phyloP scores from a whole-genome alignment of 805 yeast genomes.

The Metschnikowia hibisci region DNA sequence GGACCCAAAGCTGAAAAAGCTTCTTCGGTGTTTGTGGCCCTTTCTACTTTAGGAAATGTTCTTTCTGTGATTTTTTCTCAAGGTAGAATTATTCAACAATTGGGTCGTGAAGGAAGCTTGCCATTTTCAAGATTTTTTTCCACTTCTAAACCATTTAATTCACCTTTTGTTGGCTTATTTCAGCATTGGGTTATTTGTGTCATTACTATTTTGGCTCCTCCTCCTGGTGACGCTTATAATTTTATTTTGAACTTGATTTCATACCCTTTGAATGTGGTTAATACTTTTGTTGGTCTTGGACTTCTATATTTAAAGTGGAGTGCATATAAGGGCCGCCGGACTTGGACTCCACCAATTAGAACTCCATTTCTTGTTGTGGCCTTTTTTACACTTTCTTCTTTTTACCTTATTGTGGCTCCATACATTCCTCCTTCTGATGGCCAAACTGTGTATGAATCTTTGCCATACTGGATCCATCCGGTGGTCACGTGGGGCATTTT shows the following conservation, averaged over 20 bases:
- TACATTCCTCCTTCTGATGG: constrained; percentile 69
- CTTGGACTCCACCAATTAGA: constrained; percentile 70
- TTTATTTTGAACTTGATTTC: constrained; percentile 76
- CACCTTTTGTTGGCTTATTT: constrained; percentile 70
- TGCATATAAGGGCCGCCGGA: constrained; percentile 43
- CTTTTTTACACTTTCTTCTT: constrained; percentile 62
- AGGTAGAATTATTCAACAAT: constrained; percentile 74
- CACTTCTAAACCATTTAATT: constrained; percentile 62
- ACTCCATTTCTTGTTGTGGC: constrained; percentile 60
- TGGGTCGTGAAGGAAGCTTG: constrained; percentile 77
- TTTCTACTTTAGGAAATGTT: constrained; percentile 79
- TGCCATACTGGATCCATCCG: constrained; percentile 78
- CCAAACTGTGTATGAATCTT: constrained; percentile 60
- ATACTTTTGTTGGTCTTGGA: constrained; percentile 61
- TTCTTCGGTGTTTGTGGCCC: constrained; percentile 73
- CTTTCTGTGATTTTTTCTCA: constrained; percentile 77
- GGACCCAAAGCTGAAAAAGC: constrained; percentile 68
- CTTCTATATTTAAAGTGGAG: constrained; percentile 55
- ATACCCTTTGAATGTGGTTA: constrained; percentile 76
- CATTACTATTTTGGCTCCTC: constrained; percentile 66
- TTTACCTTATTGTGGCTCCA: constrained; percentile 72
- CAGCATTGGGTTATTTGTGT: constrained; percentile 77
- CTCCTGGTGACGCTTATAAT: constrained; percentile 85
- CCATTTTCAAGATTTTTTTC: constrained; percentile 75
- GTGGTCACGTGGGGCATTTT: constrained; percentile 80